Conservation (phyloP, 768 basidiomycete species). For the Candolleomyces efflorescens region DNA sequence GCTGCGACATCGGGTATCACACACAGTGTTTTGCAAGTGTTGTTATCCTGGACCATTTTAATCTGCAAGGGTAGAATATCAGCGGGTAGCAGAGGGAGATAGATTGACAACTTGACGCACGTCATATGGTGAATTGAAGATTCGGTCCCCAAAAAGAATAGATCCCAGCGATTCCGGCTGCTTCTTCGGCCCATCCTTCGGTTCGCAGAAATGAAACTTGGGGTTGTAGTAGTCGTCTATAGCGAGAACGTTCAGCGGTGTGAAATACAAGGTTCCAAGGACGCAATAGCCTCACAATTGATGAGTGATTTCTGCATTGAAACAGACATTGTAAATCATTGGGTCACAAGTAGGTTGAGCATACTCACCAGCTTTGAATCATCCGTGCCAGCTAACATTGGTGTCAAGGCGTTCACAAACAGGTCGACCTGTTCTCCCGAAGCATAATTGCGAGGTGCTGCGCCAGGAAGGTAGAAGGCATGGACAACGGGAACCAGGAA, state of each 20-base stretch:
- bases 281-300: conserved; percentile 56
- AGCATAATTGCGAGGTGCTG: conserved; percentile 82
- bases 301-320: conserved; percentile 77
- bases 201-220: conserved; percentile 81
- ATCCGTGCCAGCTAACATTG: conserved; percentile 66
- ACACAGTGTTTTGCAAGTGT: conserved; percentile 77
- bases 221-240: conserved; percentile 92
- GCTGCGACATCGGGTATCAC: conserved; percentile 45
- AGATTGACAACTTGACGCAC: conserved; percentile 42
- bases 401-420: conserved; percentile 86
- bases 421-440: conserved; percentile 72
- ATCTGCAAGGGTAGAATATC: conserved; percentile 42
- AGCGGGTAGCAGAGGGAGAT: not conserved
- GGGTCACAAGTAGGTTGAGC: not conserved
- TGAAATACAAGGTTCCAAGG: not conserved
- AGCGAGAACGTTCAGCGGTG: conserved; percentile 3
- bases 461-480: conserved; percentile 90
- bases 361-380: conserved; percentile 69
- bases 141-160: conserved; percentile 95
- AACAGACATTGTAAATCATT: not conserved
- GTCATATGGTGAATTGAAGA: conserved; percentile 87
- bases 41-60: conserved; percentile 73
- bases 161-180: conserved; percentile 87
- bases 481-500: conserved; percentile 18
- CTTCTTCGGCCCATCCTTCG: conserved; percentile 63